A percentile compares a stretch with the other conserved stretches of the same genome.
phyloP scores from a whole-genome alignment of 2,329 filamentous ascomycete species.

The Chaetomium sp. region DNA sequence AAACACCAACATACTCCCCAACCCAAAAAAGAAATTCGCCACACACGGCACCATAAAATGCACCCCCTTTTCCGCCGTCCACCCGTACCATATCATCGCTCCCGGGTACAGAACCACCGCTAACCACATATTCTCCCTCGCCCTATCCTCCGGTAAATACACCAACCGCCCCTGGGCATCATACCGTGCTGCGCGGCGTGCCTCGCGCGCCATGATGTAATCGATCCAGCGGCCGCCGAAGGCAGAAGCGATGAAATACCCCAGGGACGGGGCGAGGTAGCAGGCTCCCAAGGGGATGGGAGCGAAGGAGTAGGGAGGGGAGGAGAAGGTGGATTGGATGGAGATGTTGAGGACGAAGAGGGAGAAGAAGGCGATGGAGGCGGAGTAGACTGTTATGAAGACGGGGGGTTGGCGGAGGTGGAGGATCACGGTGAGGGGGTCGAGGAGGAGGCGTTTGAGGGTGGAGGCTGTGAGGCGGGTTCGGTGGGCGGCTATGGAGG shows the following conservation, averaged over 20 bases:
- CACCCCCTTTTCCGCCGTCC: slow-evolving; percentile 60
- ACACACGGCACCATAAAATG: slow-evolving; percentile 58
- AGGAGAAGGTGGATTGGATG: slow-evolving; percentile 62
- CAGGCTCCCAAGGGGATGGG: slow-evolving; percentile 65
- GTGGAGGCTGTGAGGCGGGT: slow-evolving; percentile 47
- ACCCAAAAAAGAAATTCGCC: slow-evolving; percentile 67
- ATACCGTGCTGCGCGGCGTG: slow-evolving; percentile 60
- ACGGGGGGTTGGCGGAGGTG: slow-evolving; percentile 72
- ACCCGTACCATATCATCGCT: slow-evolving; percentile 70
- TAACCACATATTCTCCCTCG: slow-evolving; percentile 76
- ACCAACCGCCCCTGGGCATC: slow-evolving; percentile 60
- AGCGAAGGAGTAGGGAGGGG: slow-evolving; percentile 60
- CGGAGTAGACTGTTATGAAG: slow-evolving; percentile 64
- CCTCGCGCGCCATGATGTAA: slow-evolving; percentile 71
- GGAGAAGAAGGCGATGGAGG: slow-evolving; percentile 66
- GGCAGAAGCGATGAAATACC: slow-evolving; percentile 63
- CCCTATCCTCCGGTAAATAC: slow-evolving; percentile 70
- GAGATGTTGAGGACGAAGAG: slow-evolving; percentile 75
- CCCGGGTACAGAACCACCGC: slow-evolving; percentile 64
- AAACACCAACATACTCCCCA: slow-evolving; percentile 74
- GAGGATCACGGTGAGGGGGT: slow-evolving; percentile 63
- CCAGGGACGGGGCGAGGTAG: slow-evolving; percentile 69
- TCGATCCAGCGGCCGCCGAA: slow-evolving; percentile 75
- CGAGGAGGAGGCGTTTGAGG: slow-evolving; percentile 58
- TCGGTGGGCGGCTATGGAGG: slow-evolving; percentile 51